phyloP scores from a whole-genome alignment of 176 grass and related monocot species.

The Hyparrhenia diplandra region DNA sequence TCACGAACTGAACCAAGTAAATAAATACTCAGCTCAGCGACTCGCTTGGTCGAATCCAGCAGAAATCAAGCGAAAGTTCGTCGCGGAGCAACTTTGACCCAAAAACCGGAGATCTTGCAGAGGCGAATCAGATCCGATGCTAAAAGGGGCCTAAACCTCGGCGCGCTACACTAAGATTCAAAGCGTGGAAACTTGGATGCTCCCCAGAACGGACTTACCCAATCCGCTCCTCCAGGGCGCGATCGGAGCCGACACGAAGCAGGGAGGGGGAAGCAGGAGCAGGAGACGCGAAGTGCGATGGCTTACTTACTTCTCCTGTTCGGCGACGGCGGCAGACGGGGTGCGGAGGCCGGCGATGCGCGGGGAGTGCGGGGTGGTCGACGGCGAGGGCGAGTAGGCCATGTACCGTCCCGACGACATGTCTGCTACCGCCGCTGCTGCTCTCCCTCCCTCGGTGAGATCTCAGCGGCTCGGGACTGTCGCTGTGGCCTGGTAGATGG shows the following conservation, averaged over 20 bases:
- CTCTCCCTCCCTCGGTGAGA: conserved; percentile 15
- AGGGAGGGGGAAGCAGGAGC: too few relatives aligned
- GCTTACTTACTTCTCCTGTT: conserved; percentile 90
- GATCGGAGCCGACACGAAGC: conserved; percentile 28
- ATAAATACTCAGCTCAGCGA: not conserved
- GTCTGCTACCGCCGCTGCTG: not conserved
- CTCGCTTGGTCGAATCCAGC: not conserved
- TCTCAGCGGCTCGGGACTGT: conserved; percentile 6
- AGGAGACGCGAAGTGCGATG: not conserved
- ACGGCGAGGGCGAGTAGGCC: conserved; percentile 95
- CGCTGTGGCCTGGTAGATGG: not conserved
- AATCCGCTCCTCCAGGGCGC: conserved; percentile 3
- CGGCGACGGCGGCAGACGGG: conserved; percentile 47
- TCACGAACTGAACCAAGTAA: not conserved
- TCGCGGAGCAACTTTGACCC: not conserved
- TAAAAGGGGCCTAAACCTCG: conserved; percentile 8
- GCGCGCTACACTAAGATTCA: conserved; percentile 29
- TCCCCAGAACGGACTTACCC: not conserved
- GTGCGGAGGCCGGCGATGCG: conserved; percentile 64
- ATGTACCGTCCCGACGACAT: conserved; percentile 95
- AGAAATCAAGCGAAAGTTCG: not conserved
- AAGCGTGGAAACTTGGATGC: not conserved
- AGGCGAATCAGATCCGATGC: conserved; percentile 40
- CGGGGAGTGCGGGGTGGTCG: conserved; percentile 82
- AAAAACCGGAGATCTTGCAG: conserved; percentile 29